Evolutionary conservation across 2,329 filamentous ascomycete genomes (phyloP), one percentile per base, ranked within the genome.

Genomic region (Chrysoporthe puriensis): DNA sequence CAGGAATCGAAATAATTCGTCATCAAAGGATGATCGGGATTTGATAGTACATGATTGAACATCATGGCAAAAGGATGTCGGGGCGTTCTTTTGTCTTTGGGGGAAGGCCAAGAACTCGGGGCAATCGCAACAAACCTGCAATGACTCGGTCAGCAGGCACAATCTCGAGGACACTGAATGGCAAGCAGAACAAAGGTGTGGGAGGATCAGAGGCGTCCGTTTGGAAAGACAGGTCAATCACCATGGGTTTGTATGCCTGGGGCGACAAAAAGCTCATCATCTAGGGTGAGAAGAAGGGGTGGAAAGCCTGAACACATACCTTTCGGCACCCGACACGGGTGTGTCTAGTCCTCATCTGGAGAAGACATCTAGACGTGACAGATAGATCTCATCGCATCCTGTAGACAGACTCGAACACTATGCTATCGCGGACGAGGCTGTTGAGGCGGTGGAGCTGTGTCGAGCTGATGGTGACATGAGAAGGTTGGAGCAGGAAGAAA

Each of bases 191-290:
- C 36, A 16, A 26, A 48, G 61, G 40, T n/a, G 42, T 63, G 69
- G 65, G 71, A 69, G 63, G 57, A 74, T 83, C 81, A 83, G 80
- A 76, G 64, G 76, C 80, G 81, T 83, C 77, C 79, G 77, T 82
- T 83, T 83, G 81, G 81, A 80, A 79, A 79, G 81, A 82, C 80
- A 76, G 80, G 84, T 86, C 82, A 77, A 82, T 86, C 85, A 86
- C 83, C 84, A 87, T 81, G 70, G 74, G 75, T 77, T 73, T 69
- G 80, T 86, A 84, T 83, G 85, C 83, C 84, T 85, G 85, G 85
- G 85, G 85, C 85, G 85, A 86, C 85, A 78, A 70, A 84, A 76
- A 79, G 77, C 79, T 86, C 84, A 86, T 87, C 84, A 86, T 83
- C 68, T 63, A 26, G 60, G 46, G 73, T 73, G 52, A 60, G 63